Conservation (phyloP, 2,329 filamentous ascomycete species). For the Alternaria arborescens region DNA sequence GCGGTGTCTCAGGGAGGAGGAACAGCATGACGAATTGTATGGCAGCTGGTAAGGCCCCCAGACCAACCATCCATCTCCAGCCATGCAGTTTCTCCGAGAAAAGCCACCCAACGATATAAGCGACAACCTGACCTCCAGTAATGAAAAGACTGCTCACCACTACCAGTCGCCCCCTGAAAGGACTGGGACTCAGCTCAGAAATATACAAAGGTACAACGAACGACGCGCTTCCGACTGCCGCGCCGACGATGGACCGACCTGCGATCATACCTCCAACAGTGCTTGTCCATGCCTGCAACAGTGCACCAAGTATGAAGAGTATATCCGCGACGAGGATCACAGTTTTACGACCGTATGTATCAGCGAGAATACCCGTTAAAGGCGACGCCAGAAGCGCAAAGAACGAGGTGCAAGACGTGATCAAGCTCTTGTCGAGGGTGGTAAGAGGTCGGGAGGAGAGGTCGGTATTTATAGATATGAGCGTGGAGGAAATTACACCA, state of each 20-base stretch:
- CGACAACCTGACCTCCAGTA: constrained; percentile 86
- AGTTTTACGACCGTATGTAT: constrained; percentile 82
- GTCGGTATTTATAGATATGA: constrained; percentile 64
- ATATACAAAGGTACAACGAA: constrained; percentile 83
- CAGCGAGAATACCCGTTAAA: constrained; percentile 66
- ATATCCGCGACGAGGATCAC: constrained; percentile 72
- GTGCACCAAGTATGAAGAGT: constrained; percentile 73
- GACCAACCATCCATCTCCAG: constrained; percentile 92
- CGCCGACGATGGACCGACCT: constrained; percentile 74
- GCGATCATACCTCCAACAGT: constrained; percentile 71
- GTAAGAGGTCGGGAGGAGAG: constrained; percentile 60
- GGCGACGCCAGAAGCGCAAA: constrained; percentile 66
- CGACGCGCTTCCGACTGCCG: constrained; percentile 77
- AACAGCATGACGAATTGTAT: constrained; percentile 74
- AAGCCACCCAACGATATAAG: constrained; percentile 83
- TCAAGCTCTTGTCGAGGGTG: constrained; percentile 66
- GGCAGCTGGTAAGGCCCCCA: constrained; percentile 79
- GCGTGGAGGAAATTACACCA: constrained; percentile 68
- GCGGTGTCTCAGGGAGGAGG: constrained; percentile 85
- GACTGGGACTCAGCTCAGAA: constrained; percentile 80
- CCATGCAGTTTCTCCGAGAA: constrained; percentile 67
- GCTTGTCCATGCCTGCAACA: constrained; percentile 67
- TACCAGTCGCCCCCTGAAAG: constrained; percentile 79
- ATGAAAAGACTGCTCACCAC: constrained; percentile 85
- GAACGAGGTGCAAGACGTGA: constrained; percentile 66